Evolutionary conservation across 1,284 basidiomycete genomes (phyloP), one percentile per base, ranked within the genome.

Genomic region (Afroboletus lepidellus): DNA sequence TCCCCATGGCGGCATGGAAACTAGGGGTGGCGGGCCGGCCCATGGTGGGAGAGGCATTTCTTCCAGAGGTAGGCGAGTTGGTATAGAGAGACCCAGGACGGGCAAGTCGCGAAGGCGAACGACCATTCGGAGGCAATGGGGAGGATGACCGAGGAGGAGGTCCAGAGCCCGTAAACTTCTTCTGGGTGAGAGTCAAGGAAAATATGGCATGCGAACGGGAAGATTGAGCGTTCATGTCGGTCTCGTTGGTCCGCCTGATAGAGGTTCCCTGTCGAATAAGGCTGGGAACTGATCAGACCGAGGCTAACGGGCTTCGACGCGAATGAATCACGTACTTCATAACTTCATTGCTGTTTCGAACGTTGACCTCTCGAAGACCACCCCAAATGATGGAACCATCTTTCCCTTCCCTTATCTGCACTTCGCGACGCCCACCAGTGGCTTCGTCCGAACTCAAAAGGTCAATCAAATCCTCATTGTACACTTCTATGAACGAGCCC

Each of bases 161-260:
- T 7, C 80, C 78, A 38, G 82, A 79, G 24, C 89, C 90, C 25
- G 77, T 78, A 62, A 74, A 90, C 68, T 88, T 90, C 76, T 87
- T 89, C 74, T 97, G 96, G 1, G 84, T 91, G 46, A 99, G 77
- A 7, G 92, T 98, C 52, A 99, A 78, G 41, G 95, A 97, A 72
- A 99, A 99, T 72, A 99, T 98, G 51, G 97, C 96, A 79, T 99
- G 96, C 23, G 94, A 97, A 57, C 96, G 90, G 41, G 95, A 98
- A 1, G 92, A 96, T 68, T 98, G 94, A 5, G 94, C 91, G 68
- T 99, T 99, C 96, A 99, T 98, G 65, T 95, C 93, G 36, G 96
- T 99, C 71, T 97, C 93, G 61, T 96, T 95, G 7, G 97, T 99
- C 50, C 95, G 85, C 44, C 96, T 84, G 46, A 96, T 87, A 13